These are phyloP conservation scores for Pichia sp. DNA, from an alignment of 1,139 yeast genomes.

Conservation along the genomic window DNA sequence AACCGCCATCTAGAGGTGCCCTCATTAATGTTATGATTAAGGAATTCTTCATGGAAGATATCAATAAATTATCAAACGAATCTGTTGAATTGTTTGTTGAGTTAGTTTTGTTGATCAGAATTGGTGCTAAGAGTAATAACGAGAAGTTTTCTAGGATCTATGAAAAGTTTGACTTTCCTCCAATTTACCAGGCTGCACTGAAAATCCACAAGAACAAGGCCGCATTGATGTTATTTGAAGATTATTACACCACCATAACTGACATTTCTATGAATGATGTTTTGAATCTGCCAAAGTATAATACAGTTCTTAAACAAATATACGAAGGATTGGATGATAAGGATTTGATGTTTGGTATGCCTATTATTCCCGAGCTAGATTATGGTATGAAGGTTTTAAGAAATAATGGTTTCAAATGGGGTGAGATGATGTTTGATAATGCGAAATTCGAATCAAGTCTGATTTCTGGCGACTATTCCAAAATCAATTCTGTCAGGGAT, in stretches of 20 bases:
- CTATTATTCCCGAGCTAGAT: conserved; percentile 51
- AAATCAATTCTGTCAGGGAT: conserved; percentile 8
- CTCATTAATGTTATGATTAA: conserved; percentile 21
- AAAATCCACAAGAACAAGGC: conserved; percentile 40
- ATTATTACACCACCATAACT: conserved; percentile 31
- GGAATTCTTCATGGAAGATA: conserved; percentile 23
- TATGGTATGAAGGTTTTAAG: conserved; percentile 46
- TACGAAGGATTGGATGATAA: conserved; percentile 55
- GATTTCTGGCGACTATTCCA: conserved; percentile 13
- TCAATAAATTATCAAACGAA: conserved; percentile 16
- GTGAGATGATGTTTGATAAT: conserved; percentile 49
- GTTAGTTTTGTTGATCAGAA: conserved; percentile 43
- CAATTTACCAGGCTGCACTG: conserved; percentile 39
- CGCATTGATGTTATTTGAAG: conserved; percentile 58
- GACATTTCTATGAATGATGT: conserved; percentile 8
- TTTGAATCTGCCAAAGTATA: conserved; percentile 17
- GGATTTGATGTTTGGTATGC: conserved; percentile 64
- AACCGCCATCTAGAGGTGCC: conserved; percentile 18
- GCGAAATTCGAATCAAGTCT: conserved; percentile 53
- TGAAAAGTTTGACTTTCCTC: conserved; percentile 34
- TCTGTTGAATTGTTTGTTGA: conserved; percentile 38
- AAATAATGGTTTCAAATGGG: conserved; percentile 38
- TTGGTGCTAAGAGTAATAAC: conserved; percentile 40
- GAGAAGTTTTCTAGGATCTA: conserved; percentile 39
- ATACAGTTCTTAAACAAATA: conserved; percentile 35